A percentile compares a stretch with the other conserved stretches of the same genome.
Conservation (phyloP, 345 rosid genomes). For the Boechera retrofracta region DNA sequence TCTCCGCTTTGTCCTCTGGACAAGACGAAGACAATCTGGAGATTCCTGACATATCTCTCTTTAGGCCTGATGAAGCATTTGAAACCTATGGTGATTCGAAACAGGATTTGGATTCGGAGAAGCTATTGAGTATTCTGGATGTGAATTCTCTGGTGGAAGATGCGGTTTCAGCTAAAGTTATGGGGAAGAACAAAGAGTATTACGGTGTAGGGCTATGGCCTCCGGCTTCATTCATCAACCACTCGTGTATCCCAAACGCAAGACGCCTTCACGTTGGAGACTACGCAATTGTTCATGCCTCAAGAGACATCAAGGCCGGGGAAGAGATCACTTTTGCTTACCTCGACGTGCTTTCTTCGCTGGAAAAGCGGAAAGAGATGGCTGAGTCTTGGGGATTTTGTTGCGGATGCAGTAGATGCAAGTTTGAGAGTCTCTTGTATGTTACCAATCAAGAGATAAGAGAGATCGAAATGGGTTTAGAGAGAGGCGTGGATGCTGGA, state of each 20-base stretch:
- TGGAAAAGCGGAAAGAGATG: slow-evolving; percentile 66
- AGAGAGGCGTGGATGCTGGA: slow-evolving; percentile 67
- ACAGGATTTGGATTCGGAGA: slow-evolving; percentile 49
- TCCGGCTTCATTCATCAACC: slow-evolving; percentile 81
- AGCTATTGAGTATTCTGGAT: slow-evolving; percentile 74
- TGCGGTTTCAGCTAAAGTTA: slow-evolving; percentile 68
- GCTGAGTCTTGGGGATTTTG: slow-evolving; percentile 73
- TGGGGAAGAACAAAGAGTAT: slow-evolving; percentile 80
- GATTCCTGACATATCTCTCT: slow-evolving; percentile 62
- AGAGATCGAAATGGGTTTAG: slow-evolving; percentile 62
- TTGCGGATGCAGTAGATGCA: slow-evolving; percentile 74
- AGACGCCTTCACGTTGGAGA: slow-evolving; percentile 85
- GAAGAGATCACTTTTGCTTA: slow-evolving; percentile 83
- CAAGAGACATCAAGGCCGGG: slow-evolving; percentile 77
- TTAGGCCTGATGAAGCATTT: slow-evolving; percentile 58
- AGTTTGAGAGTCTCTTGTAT: slow-evolving; percentile 56
- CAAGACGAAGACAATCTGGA: slow-evolving; percentile 60
- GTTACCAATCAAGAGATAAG: slow-evolving; percentile 55
- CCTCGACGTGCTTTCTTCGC: slow-evolving; percentile 60
- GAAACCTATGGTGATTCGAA: slow-evolving; percentile 15
- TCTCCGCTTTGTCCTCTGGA: slow-evolving; percentile 62
- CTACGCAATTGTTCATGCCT: slow-evolving; percentile 63
- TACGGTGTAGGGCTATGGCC: slow-evolving; percentile 85
- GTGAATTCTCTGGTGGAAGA: slow-evolving; percentile 89
- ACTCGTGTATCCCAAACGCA: slow-evolving; percentile 75